Percentiles rank a stretch among this genome's conserved stretches.
Conservation (phyloP, 176 grass and related monocot genomes). For the Phyllostachys edulis region DNA sequence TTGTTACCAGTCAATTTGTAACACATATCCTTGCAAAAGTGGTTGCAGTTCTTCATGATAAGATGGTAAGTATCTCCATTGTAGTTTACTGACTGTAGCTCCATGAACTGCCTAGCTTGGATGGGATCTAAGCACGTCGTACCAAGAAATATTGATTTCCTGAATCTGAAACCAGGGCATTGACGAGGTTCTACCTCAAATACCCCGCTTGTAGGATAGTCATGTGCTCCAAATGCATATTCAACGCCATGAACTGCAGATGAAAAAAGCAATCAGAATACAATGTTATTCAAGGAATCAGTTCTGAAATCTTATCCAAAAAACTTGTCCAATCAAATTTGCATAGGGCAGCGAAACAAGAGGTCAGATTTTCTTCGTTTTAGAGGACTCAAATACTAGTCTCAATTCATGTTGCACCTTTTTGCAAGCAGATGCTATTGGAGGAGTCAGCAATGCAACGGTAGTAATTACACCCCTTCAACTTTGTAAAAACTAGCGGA, state of each 20-base stretch:
- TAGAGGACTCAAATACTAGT: not conserved
- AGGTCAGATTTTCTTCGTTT: not conserved
- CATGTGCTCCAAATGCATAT: conserved; percentile 98
- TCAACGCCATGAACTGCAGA: conserved; percentile 86
- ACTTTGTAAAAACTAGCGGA: not conserved
- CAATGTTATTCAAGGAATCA: not conserved
- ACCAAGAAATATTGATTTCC: conserved; percentile 88
- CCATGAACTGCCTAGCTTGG: conserved; percentile 91
- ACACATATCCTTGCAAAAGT: conserved; percentile 95
- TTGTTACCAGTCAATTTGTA: conserved; percentile 78
- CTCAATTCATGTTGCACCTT: not conserved
- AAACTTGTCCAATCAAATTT: not conserved
- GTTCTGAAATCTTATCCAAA: not conserved
- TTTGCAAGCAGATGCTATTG: not conserved
- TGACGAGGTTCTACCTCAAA: conserved; percentile 94
- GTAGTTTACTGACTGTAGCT: conserved; percentile 83
- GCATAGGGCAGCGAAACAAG: not conserved
- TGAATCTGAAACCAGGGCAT: conserved; percentile 92
- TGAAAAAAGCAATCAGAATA: conserved; percentile 13
- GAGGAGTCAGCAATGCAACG: not conserved
- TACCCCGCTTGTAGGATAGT: conserved; percentile 84
- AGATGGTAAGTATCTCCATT: conserved; percentile 95
- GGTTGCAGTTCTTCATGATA: conserved; percentile 96
- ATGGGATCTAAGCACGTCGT: conserved; percentile 82
- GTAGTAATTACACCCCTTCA: not conserved